A percentile compares a stretch with the other conserved stretches of the same genome.
These are phyloP conservation scores for Amorphotheca resinae DNA, from an alignment of 495 filamentous ascomycete genomes.

Conservation along the genomic window DNA sequence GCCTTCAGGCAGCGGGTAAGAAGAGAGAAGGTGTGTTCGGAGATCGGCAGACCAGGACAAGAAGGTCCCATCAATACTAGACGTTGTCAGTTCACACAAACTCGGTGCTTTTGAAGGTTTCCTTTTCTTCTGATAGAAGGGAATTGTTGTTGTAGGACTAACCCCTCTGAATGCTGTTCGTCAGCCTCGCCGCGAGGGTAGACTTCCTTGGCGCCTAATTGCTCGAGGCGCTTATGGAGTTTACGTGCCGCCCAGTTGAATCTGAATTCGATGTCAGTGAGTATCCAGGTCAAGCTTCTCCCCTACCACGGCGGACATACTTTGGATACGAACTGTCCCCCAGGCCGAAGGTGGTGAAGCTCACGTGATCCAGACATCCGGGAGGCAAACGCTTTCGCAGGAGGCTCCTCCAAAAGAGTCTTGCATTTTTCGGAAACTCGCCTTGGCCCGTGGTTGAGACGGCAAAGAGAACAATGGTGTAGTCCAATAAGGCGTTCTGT, in stretches of 20 bases:
- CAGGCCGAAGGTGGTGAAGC: conserved; percentile 78
- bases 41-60: conserved; percentile 64
- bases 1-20: conserved; percentile 55
- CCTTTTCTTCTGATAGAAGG: no score
- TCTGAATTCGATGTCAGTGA: conserved; percentile 31
- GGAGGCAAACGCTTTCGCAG: conserved; percentile 62
- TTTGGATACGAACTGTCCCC: conserved; percentile 91
- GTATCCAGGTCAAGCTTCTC: no score
- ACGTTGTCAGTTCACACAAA: not conserved
- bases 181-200: conserved; percentile 76
- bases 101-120: no score
- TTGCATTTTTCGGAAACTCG: conserved; percentile 71
- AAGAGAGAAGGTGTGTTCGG: conserved; percentile 46
- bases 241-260: conserved; percentile 92
- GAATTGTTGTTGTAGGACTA: no score
- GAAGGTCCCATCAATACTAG: conserved; percentile 66
- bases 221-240: conserved; percentile 69
- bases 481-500: conserved; percentile 33
- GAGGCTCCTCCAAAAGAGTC: conserved; percentile 74
- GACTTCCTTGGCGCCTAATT: conserved; percentile 72
- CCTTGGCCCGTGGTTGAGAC: conserved; percentile 92
- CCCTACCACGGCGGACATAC: conserved; percentile 30
- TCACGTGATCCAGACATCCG: conserved; percentile 50
- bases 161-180: conserved; percentile 89
- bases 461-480: conserved; percentile 60